Base-by-base conservation (phyloP, 2,329 filamentous ascomycete species). In the Fusarium nisikadoi region DNA sequence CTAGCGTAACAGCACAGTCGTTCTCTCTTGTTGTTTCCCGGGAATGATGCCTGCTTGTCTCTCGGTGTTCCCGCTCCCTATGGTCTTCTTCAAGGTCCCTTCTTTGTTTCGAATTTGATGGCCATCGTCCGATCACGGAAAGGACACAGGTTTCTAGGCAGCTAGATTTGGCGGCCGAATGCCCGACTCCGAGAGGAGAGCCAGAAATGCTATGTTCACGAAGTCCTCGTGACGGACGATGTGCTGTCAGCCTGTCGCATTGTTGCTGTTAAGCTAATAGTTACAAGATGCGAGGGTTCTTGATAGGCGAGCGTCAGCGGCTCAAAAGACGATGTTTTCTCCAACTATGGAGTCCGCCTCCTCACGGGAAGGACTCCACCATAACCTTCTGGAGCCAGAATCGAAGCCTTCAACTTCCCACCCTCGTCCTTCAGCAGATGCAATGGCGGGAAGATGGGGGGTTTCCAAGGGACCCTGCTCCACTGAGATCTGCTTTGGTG, bases 391-490 rank as follows among this genome's bases (percentile, higher is more conserved):
- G 75, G 75, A 77, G 75, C 73, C 62, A 71, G 62, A 72, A 77
- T 77, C 74, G 75, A 77, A 77, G 75, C 74, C 61, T 77, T 77
- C 50, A 61, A 69, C 62, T 65, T 70, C 70, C 70, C 74, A 71
- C 72, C 65, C 62, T 75, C 72, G 58, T 72, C 71, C 62, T 67
- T 62, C 64, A 75, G 59, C 66, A 75, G 65, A 76, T 77, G 70
- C 75, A 74, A 76, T 72, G 68, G 70, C 74, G 75, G 75, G 75
- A 77, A 68, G 73, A 60, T 75, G 75, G 77, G 75, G 75, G 75
- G 75, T 75, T 73, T 66, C 57, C 68, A 77, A 71, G 71, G 75
- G 63, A 57, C 56, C 59, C 43, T 75, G 69, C 71, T 77, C 75
- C 75, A 77, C 75, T 60, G 55, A 75, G 75, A 76, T 76, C 74